These are phyloP conservation scores for Boeremia exigua DNA, from an alignment of 2,329 filamentous ascomycete species.

Conservation along the genomic window DNA sequence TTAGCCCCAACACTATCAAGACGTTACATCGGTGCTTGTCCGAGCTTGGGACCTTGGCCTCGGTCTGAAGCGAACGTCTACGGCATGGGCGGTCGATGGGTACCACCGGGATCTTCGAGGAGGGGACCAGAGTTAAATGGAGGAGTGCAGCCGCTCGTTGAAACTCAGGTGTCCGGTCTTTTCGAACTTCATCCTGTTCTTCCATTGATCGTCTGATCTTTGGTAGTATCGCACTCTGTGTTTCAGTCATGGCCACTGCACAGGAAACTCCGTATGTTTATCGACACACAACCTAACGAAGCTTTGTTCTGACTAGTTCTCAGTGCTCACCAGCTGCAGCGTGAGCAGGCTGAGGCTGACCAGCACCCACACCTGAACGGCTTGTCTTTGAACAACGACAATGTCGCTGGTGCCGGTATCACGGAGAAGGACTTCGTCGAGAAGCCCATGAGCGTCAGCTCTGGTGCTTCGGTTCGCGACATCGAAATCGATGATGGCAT, in stretches of 20 bases:
- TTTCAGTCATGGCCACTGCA: slow-evolving; percentile 33
- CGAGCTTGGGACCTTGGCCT: slow-evolving; percentile 25
- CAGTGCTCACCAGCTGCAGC: slow-evolving; percentile 42
- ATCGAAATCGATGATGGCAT: slow-evolving; percentile 36
- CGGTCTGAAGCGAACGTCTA: slow-evolving; percentile 20
- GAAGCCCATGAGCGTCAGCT: slow-evolving; percentile 18
- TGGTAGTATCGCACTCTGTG: slow-evolving; percentile 13
- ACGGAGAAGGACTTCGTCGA: slow-evolving; percentile 29
- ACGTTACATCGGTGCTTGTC: slow-evolving; percentile 44
- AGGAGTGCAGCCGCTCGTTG: slow-evolving; percentile 20
- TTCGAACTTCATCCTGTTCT: slow-evolving; percentile 11
- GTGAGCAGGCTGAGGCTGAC: slow-evolving; percentile 37
- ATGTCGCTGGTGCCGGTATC: slow-evolving; percentile 24
- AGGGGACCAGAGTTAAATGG: slow-evolving; percentile 31
- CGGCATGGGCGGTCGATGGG: slow-evolving; percentile 17
- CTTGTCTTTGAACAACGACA: slow-evolving; percentile 30
- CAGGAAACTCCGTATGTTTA: slow-evolving; percentile 39
- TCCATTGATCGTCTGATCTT: slow-evolving; percentile 19
- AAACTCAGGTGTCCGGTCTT: slow-evolving; percentile 20
- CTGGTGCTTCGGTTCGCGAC: slow-evolving; percentile 22
- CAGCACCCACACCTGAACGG: slow-evolving; percentile 38
- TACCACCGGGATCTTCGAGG: slow-evolving; percentile 7
- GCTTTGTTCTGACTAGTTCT: slow-evolving; percentile 6
- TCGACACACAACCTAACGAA: not conserved
- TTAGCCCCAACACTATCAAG: slow-evolving; percentile 28